Conservation (phyloP, 2,329 filamentous ascomycete species). For the Neoarthrinium moseri region DNA sequence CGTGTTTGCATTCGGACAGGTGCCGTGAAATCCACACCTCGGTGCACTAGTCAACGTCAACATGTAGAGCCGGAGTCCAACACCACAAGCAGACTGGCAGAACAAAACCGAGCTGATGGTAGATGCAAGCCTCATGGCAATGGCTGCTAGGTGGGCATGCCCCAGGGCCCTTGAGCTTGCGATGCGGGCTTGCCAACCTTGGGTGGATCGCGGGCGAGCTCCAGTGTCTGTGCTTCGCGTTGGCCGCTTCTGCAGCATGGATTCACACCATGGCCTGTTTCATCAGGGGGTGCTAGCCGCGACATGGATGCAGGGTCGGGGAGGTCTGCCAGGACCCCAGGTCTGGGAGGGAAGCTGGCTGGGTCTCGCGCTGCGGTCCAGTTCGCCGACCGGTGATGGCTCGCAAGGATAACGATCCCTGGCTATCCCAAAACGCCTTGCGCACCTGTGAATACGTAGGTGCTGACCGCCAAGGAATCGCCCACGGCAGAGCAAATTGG, state of each 20-base stretch:
- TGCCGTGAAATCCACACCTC: too few species aligned
- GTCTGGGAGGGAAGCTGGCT: background rate
- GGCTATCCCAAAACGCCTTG: constrained; percentile 3
- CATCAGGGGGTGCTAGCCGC: constrained; percentile 5
- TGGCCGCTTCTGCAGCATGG: constrained; percentile 7
- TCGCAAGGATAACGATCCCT: background rate
- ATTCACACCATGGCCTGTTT: constrained; percentile 10
- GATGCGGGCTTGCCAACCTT: too few species aligned
- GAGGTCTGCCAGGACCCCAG: too few species aligned
- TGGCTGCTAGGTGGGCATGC: background rate
- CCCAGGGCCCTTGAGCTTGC: too few species aligned
- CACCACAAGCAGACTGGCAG: background rate
- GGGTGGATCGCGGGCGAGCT: constrained; percentile 1
- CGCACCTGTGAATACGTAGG: background rate
- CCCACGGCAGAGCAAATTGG: background rate
- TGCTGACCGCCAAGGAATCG: background rate
- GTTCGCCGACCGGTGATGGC: background rate
- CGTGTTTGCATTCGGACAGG: too few species aligned
- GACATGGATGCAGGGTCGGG: constrained; percentile 4
- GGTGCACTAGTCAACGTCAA: too few species aligned
- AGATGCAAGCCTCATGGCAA: background rate
- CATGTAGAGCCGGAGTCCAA: too few species aligned
- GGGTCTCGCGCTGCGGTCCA: background rate
- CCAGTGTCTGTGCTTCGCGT: constrained; percentile 8
- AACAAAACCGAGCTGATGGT: background rate